Conservation (phyloP, 2,329 filamentous ascomycete genomes). For the Basipetospora chlamydospora region DNA sequence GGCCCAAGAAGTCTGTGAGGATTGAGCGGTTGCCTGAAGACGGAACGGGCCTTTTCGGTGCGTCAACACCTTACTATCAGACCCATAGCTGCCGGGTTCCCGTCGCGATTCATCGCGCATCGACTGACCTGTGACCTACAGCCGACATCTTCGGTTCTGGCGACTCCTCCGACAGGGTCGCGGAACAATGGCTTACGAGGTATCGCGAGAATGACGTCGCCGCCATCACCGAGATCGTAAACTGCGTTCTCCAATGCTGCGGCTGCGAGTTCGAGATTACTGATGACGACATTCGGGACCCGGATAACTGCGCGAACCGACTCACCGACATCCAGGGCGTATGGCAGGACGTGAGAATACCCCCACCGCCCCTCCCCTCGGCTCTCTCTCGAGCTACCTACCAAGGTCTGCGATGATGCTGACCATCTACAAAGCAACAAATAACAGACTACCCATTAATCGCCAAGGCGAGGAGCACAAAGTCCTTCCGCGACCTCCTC, state of each 20-base stretch:
- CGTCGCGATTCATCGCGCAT: too few relatives aligned
- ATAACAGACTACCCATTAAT: constrained; percentile 87
- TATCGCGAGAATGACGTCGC: constrained; percentile 39
- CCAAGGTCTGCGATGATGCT: background rate
- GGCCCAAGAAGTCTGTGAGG: constrained; percentile 40
- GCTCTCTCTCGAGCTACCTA: background rate
- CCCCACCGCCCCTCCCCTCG: background rate
- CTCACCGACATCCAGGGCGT: constrained; percentile 76
- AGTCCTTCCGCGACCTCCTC: constrained; percentile 64
- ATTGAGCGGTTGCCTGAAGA: constrained; percentile 32
- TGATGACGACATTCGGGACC: constrained; percentile 72
- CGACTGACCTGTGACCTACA: constrained; percentile 15
- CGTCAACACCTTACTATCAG: constrained; percentile 11
- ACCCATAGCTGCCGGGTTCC: too few relatives aligned
- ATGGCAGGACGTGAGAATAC: constrained; percentile 55
- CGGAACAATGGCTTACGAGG: constrained; percentile 43
- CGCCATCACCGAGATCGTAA: constrained; percentile 48
- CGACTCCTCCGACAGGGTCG: constrained; percentile 39
- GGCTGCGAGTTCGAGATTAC: constrained; percentile 71
- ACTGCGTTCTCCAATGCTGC: constrained; percentile 54
- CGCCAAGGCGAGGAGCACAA: constrained; percentile 61
- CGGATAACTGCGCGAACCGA: constrained; percentile 69
- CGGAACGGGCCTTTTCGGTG: constrained; percentile 42
- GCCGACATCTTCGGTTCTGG: constrained; percentile 51
- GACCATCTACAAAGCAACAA: constrained; percentile 35